Percentiles rank a stretch among this genome's conserved stretches.
Conservation (phyloP, 257 asterid species). For the Agastache rugosa region DNA sequence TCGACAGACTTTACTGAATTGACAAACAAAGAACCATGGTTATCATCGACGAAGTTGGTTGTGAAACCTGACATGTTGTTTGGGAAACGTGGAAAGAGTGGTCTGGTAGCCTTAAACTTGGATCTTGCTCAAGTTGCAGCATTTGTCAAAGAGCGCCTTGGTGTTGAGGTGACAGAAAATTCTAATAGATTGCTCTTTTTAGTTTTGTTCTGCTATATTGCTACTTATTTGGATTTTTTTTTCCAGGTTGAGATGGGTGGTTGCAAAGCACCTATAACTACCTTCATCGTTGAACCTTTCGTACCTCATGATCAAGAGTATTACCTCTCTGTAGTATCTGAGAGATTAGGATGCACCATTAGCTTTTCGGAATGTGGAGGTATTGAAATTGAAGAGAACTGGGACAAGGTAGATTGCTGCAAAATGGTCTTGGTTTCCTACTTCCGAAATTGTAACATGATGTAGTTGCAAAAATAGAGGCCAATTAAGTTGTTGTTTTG, state of each 20-base stretch:
- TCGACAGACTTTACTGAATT: slow-evolving; percentile 80
- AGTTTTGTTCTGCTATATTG: slow-evolving; percentile 30
- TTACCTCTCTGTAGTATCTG: slow-evolving; percentile 83
- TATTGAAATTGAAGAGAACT: slow-evolving; percentile 91
- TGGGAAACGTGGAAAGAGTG: slow-evolving; percentile 96
- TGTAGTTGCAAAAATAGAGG: not conserved
- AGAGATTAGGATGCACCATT: slow-evolving; percentile 81
- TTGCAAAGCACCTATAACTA: slow-evolving; percentile 91
- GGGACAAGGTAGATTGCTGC: slow-evolving; percentile 78
- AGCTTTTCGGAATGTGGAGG: slow-evolving; percentile 98
- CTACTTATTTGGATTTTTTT: slow-evolving; percentile 29
- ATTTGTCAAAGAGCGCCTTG: slow-evolving; percentile 86
- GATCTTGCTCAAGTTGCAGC: slow-evolving; percentile 88
- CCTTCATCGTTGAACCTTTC: slow-evolving; percentile 92
- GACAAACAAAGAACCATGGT: slow-evolving; percentile 83
- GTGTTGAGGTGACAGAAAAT: slow-evolving; percentile 70
- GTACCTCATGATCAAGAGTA: slow-evolving; percentile 88
- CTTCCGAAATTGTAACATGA: slow-evolving; percentile 3
- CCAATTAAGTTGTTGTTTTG: slow-evolving; percentile 26
- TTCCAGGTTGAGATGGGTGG: slow-evolving; percentile 93
- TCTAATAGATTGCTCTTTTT: slow-evolving; percentile 21
- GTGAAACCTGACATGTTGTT: slow-evolving; percentile 95
- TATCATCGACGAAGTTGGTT: slow-evolving; percentile 85
- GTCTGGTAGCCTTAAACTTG: slow-evolving; percentile 81
- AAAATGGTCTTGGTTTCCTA: slow-evolving; percentile 21